Percentiles rank a stretch among this genome's conserved stretches.
phyloP scores from a whole-genome alignment of 176 grass and related monocot genomes.

The Themeda triandra region DNA sequence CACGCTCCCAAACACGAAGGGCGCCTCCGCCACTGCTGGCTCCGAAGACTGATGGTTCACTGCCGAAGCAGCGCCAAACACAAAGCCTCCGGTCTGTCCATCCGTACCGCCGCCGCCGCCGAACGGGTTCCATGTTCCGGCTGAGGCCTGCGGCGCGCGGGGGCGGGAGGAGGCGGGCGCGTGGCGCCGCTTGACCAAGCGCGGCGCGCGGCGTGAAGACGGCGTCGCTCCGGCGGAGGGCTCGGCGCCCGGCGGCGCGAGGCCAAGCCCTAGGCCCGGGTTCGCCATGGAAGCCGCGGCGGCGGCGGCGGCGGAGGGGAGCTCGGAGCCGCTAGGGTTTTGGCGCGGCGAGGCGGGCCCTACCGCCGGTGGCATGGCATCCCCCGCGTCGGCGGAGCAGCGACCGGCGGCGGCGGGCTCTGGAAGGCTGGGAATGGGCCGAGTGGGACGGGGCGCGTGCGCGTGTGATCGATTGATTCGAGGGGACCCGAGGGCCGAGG shows the following conservation, averaged over 20 bases:
- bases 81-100: neutral
- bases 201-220: slow-evolving; percentile 12
- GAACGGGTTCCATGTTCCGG: slow-evolving; percentile 47
- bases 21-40: neutral
- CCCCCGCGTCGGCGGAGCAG: slow-evolving; percentile 5
- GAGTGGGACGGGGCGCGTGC: neutral
- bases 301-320: neutral
- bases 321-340: slow-evolving; percentile 29
- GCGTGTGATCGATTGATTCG: slow-evolving; percentile 16
- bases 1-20: slow-evolving; percentile 42
- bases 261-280: slow-evolving; percentile 39
- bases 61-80: slow-evolving; percentile 34
- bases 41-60: too few species aligned
- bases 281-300: slow-evolving; percentile 24
- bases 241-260: slow-evolving; percentile 1
- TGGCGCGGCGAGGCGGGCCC: slow-evolving; percentile 11
- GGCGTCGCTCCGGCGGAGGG: neutral
- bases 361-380: slow-evolving; percentile 30
- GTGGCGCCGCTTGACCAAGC: slow-evolving; percentile 41
- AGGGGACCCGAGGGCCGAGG: neutral
- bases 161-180: slow-evolving; percentile 9
- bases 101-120: slow-evolving; percentile 15
- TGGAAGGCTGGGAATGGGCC: neutral
- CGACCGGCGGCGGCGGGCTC: slow-evolving; percentile 16
- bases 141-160: slow-evolving; percentile 5